Base-by-base conservation (phyloP, 371 early-diverging fungal genomes). In the Synchytrium microbalum region DNA sequence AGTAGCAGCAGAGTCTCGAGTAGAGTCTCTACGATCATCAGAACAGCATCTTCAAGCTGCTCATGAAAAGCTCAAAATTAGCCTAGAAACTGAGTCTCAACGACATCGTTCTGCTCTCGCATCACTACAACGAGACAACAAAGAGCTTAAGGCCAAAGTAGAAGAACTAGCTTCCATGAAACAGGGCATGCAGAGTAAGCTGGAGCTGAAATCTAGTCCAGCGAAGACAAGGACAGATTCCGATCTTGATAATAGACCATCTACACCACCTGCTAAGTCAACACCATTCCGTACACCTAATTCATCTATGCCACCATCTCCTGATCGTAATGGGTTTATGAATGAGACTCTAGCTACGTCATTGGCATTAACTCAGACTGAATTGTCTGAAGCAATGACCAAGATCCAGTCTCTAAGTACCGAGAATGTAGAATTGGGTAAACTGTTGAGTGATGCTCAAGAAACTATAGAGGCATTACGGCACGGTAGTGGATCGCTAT, bases 371-470 rank as follows among this genome's bases (percentile, higher is more conserved):
- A 54, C 64, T 8, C 66, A 69, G 25, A 58, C 63, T 1, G 66
- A 69, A 24, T 26, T 31, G 28, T 58, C 61, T 31, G 56, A 65
- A 23, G 26, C 5, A 3, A 59, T 53, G 29, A 61, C 46, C 16
- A n/a, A 26, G 16, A 23, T 24, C 3, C 46, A 38, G 24, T 33
- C 31, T 54, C n/a, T 57, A 1, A 0, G 13, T 38, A 26, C n/a
- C 1, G 67, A 70, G 46, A 28, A 46, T 13, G 3, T 19, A 5
- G 67, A 67, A 33, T 38, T 67, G 1, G 10, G 26, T 14, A 52
- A 57, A 26, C 51, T 70, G 25, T 64, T 70, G 13, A 56, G 58
- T 8, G 64, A 67, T 10, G 71, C 71, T 29, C 71, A 67, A 63
- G 67, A 67, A 52, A 67, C 65, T 24, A 65, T 65, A 30, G 71